Conservation (phyloP, 371 early-diverging fungal genomes). For the Lichtheimia ramosa region DNA sequence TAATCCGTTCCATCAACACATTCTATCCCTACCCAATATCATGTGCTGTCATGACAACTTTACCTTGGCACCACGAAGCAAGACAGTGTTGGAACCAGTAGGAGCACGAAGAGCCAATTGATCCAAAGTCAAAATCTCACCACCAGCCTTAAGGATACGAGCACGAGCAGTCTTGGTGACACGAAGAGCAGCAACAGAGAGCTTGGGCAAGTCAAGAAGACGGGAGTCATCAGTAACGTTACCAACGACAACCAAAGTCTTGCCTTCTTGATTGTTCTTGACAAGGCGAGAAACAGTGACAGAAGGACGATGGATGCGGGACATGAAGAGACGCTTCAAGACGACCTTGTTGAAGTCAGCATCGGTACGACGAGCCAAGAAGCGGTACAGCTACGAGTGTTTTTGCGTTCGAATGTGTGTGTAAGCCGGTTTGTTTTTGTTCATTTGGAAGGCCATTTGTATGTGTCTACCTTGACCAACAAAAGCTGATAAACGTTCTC, state of each 20-base stretch:
- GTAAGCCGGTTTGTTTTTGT: background rate
- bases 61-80: conserved; percentile 87
- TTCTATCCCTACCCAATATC: too few species aligned
- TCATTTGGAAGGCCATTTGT: background rate
- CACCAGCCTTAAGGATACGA: conserved; percentile 97
- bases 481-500: conserved; percentile 90
- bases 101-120: conserved; percentile 98
- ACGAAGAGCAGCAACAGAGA: conserved; percentile 93
- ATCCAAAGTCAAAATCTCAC: conserved; percentile 97
- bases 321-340: conserved; percentile 98
- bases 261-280: conserved; percentile 68
- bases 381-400: conserved; percentile 91
- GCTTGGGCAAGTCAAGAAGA: conserved; percentile 91
- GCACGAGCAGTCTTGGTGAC: conserved; percentile 96
- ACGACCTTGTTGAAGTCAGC: conserved; percentile 98
- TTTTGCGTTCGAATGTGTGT: background rate
- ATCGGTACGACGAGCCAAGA: conserved; percentile 97
- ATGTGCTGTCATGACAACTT: background rate
- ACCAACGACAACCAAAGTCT: conserved; percentile 93
- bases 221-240: conserved; percentile 97
- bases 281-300: conserved; percentile 89
- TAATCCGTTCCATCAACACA: too few species aligned
- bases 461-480: conserved; percentile 82
- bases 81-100: conserved; percentile 92
- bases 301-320: conserved; percentile 95